These are phyloP conservation scores for Tirmania nivea DNA, from an alignment of 495 filamentous ascomycete species.

Conservation along the genomic window DNA sequence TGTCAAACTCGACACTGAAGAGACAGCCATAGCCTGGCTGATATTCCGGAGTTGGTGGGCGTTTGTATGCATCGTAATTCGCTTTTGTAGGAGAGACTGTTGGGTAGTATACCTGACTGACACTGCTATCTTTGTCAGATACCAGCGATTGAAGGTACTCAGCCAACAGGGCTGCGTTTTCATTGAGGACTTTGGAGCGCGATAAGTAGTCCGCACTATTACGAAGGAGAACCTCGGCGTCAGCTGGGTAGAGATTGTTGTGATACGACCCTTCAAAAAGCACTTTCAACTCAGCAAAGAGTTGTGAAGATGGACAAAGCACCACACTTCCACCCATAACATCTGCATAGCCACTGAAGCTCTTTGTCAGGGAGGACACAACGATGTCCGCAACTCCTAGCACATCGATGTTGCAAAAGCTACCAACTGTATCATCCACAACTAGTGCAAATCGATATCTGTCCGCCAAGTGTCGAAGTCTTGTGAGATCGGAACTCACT, in stretches of 20 bases:
- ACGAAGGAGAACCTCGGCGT: constrained; percentile 80
- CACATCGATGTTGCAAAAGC: constrained; percentile 86
- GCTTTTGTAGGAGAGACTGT: too few species aligned
- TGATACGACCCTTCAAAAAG: constrained; percentile 44
- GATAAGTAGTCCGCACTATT: too few species aligned
- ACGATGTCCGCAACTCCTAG: constrained; percentile 74
- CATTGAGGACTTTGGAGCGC: too few species aligned
- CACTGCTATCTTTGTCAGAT: too few species aligned
- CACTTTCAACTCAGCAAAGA: constrained; percentile 46
- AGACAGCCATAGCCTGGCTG: too few species aligned
- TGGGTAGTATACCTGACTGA: too few species aligned
- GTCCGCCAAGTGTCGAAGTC: constrained; percentile 62
- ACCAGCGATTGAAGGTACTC: too few species aligned
- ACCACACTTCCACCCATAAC: constrained; percentile 89
- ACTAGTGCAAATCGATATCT: constrained; percentile 75
- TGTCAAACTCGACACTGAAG: too few species aligned
- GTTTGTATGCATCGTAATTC: too few species aligned
- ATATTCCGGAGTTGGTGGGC: too few species aligned
- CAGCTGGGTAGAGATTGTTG: constrained; percentile 81
- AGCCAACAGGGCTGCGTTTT: too few species aligned
- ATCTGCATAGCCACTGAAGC: constrained; percentile 91
- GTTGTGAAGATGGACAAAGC: constrained; percentile 55
- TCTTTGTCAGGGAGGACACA: constrained; percentile 87
- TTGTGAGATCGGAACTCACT: constrained; percentile 56
- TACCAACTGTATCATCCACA: constrained; percentile 88